Conservation (phyloP, 805 yeast species). For the Nakazawaea populi region DNA sequence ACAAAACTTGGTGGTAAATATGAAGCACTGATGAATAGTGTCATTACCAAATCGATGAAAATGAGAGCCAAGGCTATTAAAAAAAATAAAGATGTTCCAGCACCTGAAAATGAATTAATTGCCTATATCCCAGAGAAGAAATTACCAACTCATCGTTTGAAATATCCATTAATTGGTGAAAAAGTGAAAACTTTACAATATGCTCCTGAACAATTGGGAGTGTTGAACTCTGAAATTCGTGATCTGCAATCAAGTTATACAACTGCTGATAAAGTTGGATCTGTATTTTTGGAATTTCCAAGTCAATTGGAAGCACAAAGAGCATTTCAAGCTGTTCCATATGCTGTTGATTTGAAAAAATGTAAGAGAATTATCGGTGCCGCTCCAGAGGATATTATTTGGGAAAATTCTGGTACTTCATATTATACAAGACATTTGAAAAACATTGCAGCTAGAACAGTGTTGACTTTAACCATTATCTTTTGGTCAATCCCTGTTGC, state of each 20-base stretch:
- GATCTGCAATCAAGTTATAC: constrained; percentile 50
- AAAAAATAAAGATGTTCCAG: constrained; percentile 49
- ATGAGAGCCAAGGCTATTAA: constrained; percentile 49
- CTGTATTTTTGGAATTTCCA: constrained; percentile 78
- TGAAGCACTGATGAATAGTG: constrained; percentile 61
- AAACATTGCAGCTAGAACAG: constrained; percentile 51
- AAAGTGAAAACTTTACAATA: constrained; percentile 83
- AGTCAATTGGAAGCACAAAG: constrained; percentile 83
- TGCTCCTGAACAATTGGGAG: constrained; percentile 59
- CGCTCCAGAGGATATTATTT: constrained; percentile 77
- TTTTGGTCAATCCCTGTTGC: constrained; percentile 98
- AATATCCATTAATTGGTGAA: constrained; percentile 60
- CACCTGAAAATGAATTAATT: constrained; percentile 49
- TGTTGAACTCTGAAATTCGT: constrained; percentile 60
- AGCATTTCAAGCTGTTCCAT: constrained; percentile 79
- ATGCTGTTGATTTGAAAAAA: constrained; percentile 36
- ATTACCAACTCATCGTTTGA: constrained; percentile 77
- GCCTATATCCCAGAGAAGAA: constrained; percentile 66
- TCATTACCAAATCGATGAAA: constrained; percentile 54
- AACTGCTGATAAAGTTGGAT: constrained; percentile 46
- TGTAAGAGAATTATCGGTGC: constrained; percentile 53
- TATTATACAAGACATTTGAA: constrained; percentile 52
- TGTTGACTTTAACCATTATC: constrained; percentile 63
- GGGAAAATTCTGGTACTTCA: constrained; percentile 68
- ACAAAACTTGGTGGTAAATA: constrained; percentile 52